phyloP scores from a whole-genome alignment of 192 early-diverging fungal genomes.

The Linnemannia zychae region DNA sequence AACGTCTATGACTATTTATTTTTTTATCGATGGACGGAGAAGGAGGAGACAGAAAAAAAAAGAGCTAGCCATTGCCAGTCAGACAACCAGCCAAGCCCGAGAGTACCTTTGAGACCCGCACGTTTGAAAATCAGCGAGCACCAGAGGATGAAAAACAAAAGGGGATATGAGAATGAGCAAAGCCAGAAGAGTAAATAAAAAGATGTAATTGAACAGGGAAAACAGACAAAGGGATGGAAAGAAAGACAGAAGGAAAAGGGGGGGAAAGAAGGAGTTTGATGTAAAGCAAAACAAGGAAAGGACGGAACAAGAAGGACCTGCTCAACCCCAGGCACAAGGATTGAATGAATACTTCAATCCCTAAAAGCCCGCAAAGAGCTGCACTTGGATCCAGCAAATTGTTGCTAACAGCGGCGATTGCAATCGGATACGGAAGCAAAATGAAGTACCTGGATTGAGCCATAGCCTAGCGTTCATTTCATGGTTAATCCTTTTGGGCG shows the following conservation, averaged over 20 bases:
- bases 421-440: not conserved
- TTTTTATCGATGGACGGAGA: not conserved
- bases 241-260: no score
- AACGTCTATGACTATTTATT: slow-evolving; percentile 5
- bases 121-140: slow-evolving; percentile 1
- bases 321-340: no score
- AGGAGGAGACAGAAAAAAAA: no score
- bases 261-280: not conserved
- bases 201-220: no score
- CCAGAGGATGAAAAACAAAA: not conserved
- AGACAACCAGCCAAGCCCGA: no score
- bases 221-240: no score
- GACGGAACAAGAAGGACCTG: not conserved
- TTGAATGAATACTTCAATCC: not conserved
- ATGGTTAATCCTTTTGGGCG: not conserved
- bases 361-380: slow-evolving; percentile 1
- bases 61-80: no score
- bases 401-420: slow-evolving; percentile 1
- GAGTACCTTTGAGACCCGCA: not conserved
- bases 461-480: not conserved
- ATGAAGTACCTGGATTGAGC: not conserved
- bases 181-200: not conserved
- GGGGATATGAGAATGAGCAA: not conserved
- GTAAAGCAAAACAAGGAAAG: not conserved
- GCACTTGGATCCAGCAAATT: not conserved